Conservation (phyloP, 225 moss, liverwort and hornwort genomes). For the Sphagnum tenellum region DNA sequence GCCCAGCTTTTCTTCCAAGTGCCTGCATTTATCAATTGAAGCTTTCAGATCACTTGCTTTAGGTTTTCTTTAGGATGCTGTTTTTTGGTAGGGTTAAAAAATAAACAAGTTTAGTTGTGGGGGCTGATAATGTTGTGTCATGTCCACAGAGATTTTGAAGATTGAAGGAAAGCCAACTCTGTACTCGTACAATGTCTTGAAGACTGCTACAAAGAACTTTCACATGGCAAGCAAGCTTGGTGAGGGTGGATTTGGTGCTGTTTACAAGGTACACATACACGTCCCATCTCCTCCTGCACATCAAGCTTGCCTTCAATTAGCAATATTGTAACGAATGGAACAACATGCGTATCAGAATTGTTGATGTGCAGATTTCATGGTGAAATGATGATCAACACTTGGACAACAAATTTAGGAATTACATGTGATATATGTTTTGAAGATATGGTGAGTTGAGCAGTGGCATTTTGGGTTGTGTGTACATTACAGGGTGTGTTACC, state of each 20-base stretch:
- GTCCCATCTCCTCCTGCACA: too few relatives aligned
- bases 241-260: too few relatives aligned
- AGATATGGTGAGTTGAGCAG: neutral
- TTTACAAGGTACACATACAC: too few relatives aligned
- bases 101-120: neutral
- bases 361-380: neutral
- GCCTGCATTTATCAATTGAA: too few relatives aligned
- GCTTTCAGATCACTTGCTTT: neutral
- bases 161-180: too few relatives aligned
- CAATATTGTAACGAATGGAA: too few relatives aligned
- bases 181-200: too few relatives aligned
- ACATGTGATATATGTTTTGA: neutral
- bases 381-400: neutral
- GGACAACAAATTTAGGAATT: neutral
- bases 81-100: neutral
- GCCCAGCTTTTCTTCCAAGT: neutral
- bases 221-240: too few relatives aligned
- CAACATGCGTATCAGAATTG: neutral
- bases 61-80: neutral
- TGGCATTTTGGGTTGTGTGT: neutral
- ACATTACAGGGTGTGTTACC: slow-evolving; percentile 16
- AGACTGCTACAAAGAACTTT: too few relatives aligned
- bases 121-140: too few relatives aligned
- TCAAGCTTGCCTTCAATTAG: too few relatives aligned
- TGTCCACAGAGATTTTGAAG: too few relatives aligned